Evolutionary conservation across 1,284 basidiomycete species (phyloP), one percentile per base, ranked within the genome.

Genomic region (Polyporus tsugae): DNA sequence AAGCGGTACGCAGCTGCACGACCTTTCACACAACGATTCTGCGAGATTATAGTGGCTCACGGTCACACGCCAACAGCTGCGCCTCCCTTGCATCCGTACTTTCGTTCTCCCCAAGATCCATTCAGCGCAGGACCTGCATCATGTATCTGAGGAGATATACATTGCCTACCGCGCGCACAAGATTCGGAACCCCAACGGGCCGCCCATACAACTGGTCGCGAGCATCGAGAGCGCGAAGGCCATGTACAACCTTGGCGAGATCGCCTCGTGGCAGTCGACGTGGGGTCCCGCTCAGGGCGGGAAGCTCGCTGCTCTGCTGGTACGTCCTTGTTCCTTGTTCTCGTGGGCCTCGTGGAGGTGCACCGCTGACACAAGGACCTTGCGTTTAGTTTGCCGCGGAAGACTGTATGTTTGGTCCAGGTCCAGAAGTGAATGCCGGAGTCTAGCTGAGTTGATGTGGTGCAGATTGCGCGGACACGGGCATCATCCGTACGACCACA

Each of bases 381-480:
- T 17, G 29, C 29, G 7, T 55, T 9, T 2, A 96, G 94, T 96
- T 96, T 78, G 95, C 94, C 4, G 94, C 95, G 41, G 95, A 97
- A 81, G 95, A 97, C 76, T 97, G 94, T 95, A 77, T 76, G 86
- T 73, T 38, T 9, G 36, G 29, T 36, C 13, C n/a, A 10, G n/a
- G 29, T 36, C 13, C n/a, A 10, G n/a, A 38, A 17, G 4, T 19
- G 2, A 5, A 6, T 2, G 2, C 6, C 4, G 39, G 7, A 22
- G 52, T 35, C 29, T 19, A 29, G 6, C 4, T 6, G n/a, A 6
- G 15, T 42, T 63, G 36, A 70, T 33, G 33, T 25, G 55, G 22
- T 41, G n/a, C 74, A 93, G 92, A 91, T 75, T 94, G 97, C 77
- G 96, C 96, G 0, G 91, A 95, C 74, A 95, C 96, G 0, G 91